Evolutionary conservation across 805 yeast genomes (phyloP), one percentile per base, ranked within the genome.

Genomic region (Zygosaccharomyces kombuchaensis): DNA sequence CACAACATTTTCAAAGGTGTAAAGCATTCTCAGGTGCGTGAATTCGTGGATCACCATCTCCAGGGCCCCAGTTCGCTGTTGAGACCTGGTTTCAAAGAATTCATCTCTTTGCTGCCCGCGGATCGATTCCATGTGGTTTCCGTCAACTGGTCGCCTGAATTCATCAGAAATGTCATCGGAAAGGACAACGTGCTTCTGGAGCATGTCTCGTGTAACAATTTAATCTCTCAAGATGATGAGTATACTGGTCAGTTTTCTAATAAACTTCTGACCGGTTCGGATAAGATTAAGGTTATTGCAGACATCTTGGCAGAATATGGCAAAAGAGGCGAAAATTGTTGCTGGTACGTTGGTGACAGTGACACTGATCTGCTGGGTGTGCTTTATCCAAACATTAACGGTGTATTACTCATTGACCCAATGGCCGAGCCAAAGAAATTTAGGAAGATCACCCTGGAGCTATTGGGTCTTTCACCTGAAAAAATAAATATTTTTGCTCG

Each of bases 281-380:
- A 63, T 45, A 63, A 63, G 47, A 44, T 57, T 9, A 36, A 14
- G 4, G 32, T 25, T 2, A 29, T 62, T 25, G 51, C 53, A 23
- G 29, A 37, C 6, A 40, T 54, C 2, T 6, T 52, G 22, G 10
- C 10, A 4, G 22, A 49, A 19, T 31, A 34, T 10, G 41, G 36
- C 14, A n/a, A 19, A 2, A 44, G 17, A 6, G 17, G 32, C 8
- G n/a, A 38, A 36, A 8, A 32, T 1, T n/a, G 34, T 3, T 12
- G 46, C 13, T 62, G 66, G 66, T 64, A 58, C 44, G 45, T 63
- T 16, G 68, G 68, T 9, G 68, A 64, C 38, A 64, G 68, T 43
- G 62, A 59, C 34, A 59, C 65, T 1, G 68, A 64, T 47, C 38
- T 63, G 12, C 48, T 62, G 12, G 37, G 59, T 23, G 44, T 61